phyloP scores from a whole-genome alignment of 2,329 filamentous ascomycete species.

The Boeremia exigua region DNA sequence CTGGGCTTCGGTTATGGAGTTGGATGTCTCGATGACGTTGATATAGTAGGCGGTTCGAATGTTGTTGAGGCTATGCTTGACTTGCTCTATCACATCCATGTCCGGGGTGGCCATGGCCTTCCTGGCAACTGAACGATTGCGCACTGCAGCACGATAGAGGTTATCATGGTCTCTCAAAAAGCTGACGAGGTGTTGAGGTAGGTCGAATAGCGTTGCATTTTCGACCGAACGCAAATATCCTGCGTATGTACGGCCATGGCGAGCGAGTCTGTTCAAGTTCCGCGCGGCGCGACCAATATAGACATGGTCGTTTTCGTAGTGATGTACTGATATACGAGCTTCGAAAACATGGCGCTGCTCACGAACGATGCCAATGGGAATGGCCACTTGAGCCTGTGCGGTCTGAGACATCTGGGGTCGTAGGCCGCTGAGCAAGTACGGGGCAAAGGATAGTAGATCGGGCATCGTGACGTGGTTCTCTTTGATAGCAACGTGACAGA shows the following conservation, averaged over 20 bases:
- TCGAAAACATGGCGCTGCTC: not conserved
- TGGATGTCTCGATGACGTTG: not conserved
- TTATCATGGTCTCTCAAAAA: constrained; percentile 16
- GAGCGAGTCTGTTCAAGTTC: not conserved
- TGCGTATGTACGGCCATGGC: constrained; percentile 3
- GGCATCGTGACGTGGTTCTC: not conserved
- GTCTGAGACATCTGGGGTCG: not conserved
- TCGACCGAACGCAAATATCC: constrained; percentile 3
- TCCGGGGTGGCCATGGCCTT: not conserved
- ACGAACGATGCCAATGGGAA: not conserved
- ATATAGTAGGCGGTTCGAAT: constrained; percentile 4
- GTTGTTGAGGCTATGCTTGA: not conserved
- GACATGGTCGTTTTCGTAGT: not conserved
- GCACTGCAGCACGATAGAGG: constrained; percentile 2
- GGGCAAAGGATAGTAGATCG: not conserved
- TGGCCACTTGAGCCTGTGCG: not conserved
- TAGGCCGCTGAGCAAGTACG: not conserved
- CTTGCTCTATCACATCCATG: constrained; percentile 3
- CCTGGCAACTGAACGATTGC: not conserved
- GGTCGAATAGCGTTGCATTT: not conserved
- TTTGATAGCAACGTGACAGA: not conserved
- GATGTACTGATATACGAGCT: not conserved
- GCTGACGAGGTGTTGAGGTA: not conserved
- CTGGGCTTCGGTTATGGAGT: not conserved
- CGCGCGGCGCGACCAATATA: not conserved